phyloP scores from a whole-genome alignment of 805 yeast genomes.

The Lachancea mirantina region DNA sequence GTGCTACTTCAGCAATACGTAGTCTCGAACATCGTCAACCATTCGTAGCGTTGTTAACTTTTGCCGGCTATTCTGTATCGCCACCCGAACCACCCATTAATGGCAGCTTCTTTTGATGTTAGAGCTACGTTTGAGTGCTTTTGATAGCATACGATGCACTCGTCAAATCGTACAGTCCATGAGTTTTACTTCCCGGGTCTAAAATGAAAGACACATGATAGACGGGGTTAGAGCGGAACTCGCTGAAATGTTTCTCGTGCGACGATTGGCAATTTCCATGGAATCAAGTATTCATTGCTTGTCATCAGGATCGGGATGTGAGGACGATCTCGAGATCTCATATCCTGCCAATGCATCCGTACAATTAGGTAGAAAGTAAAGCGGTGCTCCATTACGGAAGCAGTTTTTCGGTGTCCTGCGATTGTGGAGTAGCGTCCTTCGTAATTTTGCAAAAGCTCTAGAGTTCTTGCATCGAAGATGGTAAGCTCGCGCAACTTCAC shows the following conservation, averaged over 20 bases:
- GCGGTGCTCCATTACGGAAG: slow-evolving; percentile 1
- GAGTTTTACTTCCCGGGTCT: slow-evolving; percentile 6
- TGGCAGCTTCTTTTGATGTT: slow-evolving; percentile 2
- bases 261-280: not conserved
- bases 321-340: not conserved
- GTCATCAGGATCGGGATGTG: slow-evolving; percentile 1
- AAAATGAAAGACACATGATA: slow-evolving; percentile 3
- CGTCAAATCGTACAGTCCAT: slow-evolving; percentile 1
- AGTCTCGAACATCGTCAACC: no score
- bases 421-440: not conserved
- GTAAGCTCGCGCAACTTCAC: not conserved
- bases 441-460: not conserved
- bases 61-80: no score
- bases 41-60: no score
- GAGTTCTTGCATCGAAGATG: not conserved
- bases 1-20: no score
- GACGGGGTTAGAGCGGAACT: slow-evolving; percentile 1
- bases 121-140: not conserved
- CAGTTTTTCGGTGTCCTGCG: slow-evolving; percentile 1
- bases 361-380: not conserved
- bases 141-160: not conserved
- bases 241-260: slow-evolving; percentile 2
- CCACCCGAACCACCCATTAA: slow-evolving; percentile 2
- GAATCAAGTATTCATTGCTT: slow-evolving; percentile 5
- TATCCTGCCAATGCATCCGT: not conserved